Evolutionary conservation across 257 asterid species (phyloP), one percentile per base, ranked within the genome.

Genomic region (Jasminum sambac): DNA sequence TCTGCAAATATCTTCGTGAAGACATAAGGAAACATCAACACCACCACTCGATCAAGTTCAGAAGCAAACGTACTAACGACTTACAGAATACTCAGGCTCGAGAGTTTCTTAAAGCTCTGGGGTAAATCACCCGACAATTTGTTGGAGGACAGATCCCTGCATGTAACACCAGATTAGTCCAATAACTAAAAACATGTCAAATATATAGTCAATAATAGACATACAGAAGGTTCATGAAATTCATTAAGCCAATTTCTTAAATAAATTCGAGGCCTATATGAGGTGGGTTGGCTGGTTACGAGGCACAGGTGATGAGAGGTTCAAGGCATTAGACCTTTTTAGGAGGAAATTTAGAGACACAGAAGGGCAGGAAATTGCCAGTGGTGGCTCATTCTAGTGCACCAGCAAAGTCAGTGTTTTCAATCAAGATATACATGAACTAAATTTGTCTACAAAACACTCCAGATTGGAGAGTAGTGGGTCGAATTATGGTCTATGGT

Each of bases 141-240:
- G 72, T 87, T 87, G 66, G 17, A 74, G 63, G 94, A 85, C 65
- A 87, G 74, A 82, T 87, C 94, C 89, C 91, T 87, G 78, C 34
- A 64, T 37, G 25, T 43, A 24, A 60, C 44, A 6, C 14, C 48
- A 19, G 44, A 60, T 69, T 24, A 21, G 26, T 69, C 65, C 52
- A 75, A 8, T 14, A 25, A 57, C 38, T 37, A 52, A 43, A 2
- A 9, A 17, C 8, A 19, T 52, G 21, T 52, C 30, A 52, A 52
- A 21, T 8, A 55, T 21, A 55, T 14, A 62, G 16, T 39, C 5
- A 6, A 17, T 16, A 13, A 19, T 1, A 1, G 38, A 6, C 66
- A 16, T 9, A 70, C 61, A 25, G 17, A 40, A 14, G 10, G 68
- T 6, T 55, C 11, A 50, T 50, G 25, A 50, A 50, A 17, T 50